A percentile compares a stretch with the other conserved stretches of the same genome.
Conservation (phyloP, 345 rosid genomes). For the Salix arbutifolia region DNA sequence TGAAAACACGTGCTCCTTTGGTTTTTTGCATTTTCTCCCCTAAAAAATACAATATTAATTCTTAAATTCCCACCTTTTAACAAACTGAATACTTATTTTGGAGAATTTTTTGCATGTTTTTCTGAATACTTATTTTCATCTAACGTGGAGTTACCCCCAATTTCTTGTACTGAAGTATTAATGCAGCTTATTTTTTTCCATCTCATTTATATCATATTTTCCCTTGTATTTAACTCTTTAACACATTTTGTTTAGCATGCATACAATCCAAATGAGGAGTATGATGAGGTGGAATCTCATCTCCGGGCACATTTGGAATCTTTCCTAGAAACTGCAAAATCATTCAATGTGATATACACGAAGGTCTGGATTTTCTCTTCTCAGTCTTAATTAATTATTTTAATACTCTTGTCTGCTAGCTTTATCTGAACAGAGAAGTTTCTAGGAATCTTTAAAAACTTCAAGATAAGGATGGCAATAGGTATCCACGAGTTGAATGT, state of each 20-base stretch:
- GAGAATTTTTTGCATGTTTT: background rate
- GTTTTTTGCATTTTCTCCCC: background rate
- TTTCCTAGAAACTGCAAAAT: conserved; percentile 87
- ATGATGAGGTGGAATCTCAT: conserved; percentile 78
- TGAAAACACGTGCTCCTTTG: no score
- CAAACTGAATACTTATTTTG: background rate
- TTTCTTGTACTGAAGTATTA: background rate
- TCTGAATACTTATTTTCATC: background rate
- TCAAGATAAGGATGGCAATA: background rate
- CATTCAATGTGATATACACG: conserved; percentile 87
- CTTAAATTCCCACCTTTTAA: background rate
- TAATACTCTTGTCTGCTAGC: background rate
- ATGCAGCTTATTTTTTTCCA: background rate
- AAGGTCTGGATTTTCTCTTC: conserved; percentile 47
- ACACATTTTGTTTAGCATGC: conserved; percentile 53
- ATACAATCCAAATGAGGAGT: conserved; percentile 95
- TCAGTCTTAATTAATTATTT: background rate
- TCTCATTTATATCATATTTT: background rate
- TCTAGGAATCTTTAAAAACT: background rate
- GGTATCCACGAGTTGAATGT: no score
- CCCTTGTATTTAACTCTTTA: background rate
- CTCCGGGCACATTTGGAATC: conserved; percentile 76
- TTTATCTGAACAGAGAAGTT: background rate
- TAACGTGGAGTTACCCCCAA: background rate
- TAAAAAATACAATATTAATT: background rate